Base-by-base conservation (phyloP, 139 green algal species). In the Micromonas pusilla region DNA sequence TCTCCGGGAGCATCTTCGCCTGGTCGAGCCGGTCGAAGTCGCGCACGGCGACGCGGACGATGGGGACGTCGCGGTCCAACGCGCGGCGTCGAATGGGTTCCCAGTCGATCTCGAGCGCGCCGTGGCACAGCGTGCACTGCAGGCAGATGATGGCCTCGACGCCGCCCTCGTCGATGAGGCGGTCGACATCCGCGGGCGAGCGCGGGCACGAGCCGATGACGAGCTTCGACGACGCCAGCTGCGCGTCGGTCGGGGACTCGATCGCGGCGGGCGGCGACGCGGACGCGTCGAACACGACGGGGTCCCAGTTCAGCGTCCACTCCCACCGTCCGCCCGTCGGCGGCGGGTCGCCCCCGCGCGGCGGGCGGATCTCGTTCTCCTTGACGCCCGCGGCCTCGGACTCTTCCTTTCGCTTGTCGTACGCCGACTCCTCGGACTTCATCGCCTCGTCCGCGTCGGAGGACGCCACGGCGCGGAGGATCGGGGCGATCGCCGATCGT, bases 11-110 rank as follows among this genome's bases (percentile, higher is more conserved):
- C 89, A 92, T 92, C 52, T 86, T 45, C 36, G 87, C 82, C 84
- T 92, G 89, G 73, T 94, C 88, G 54, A 83, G 73, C 54, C 89
- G 85, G 79, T 94, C 89, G 79, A 94, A 94, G 77, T 94, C 89
- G 19, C 88, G 76, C 9, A 91, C 81, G 0, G 85, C 76, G 1
- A 92, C 86, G 6, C 86, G 81, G 16, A 80, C 54, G 74, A 87
- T 85, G 26, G 86, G 57, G 25, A 92, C 79, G 21, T 82, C 89
- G 4, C 66, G 31, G 19, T 84, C 65, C 21, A 85, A 53, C 3
- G 77, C 87, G 23, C 80, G 80, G 30, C 54, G 26, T 0, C 84
- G 66, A 28, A 94, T 83, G 19, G 53, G 52, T 25, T 80, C 30
- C 31, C 72, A 85, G 68, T 87, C 79, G 19, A 92, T 89, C 52